Evolutionary conservation across 495 filamentous ascomycete genomes (phyloP).

Genomic region (Neurospora sp.): DNA sequence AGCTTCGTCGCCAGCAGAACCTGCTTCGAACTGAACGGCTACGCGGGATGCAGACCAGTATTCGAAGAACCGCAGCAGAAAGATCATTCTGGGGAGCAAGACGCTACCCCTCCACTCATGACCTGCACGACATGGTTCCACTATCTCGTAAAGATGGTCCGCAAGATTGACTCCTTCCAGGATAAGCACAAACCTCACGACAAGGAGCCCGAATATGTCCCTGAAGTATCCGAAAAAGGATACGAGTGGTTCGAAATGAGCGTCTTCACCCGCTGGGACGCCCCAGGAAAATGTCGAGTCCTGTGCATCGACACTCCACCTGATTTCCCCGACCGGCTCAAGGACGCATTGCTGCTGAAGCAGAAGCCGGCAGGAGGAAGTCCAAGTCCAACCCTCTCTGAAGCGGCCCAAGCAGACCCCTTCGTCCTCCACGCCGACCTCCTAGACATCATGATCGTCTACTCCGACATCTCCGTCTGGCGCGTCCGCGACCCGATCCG

Average conservation of each 20-base stretch:
- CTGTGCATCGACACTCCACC: slow-evolving; percentile 11
- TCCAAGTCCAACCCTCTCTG: slow-evolving; percentile 3
- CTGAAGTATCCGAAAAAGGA: background rate
- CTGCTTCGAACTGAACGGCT: slow-evolving; percentile 18
- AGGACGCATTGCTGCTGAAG: background rate
- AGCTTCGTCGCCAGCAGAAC: slow-evolving; percentile 11
- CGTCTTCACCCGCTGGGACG: slow-evolving; percentile 14
- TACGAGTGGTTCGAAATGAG: slow-evolving; percentile 19
- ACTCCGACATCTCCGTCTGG: slow-evolving; percentile 16
- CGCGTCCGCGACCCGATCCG: slow-evolving; percentile 14
- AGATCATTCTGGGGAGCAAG: slow-evolving; percentile 1
- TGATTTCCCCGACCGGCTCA: slow-evolving; percentile 3
- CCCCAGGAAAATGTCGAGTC: slow-evolving; percentile 3
- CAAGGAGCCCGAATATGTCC: slow-evolving; percentile 7
- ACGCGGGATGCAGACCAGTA: slow-evolving; percentile 9
- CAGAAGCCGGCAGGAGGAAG: background rate
- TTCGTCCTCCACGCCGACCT: slow-evolving; percentile 13
- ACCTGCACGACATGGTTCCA: slow-evolving; percentile 15
- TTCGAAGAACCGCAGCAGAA: background rate
- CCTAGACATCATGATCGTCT: slow-evolving; percentile 10
- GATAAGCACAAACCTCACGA: slow-evolving; percentile 2
- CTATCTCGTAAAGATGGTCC: slow-evolving; percentile 13
- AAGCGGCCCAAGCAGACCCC: slow-evolving; percentile 1
- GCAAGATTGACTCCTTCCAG: background rate
- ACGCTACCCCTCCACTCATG: background rate